phyloP scores from a whole-genome alignment of 75 land plant genomes.

The Azolla pinnata region DNA sequence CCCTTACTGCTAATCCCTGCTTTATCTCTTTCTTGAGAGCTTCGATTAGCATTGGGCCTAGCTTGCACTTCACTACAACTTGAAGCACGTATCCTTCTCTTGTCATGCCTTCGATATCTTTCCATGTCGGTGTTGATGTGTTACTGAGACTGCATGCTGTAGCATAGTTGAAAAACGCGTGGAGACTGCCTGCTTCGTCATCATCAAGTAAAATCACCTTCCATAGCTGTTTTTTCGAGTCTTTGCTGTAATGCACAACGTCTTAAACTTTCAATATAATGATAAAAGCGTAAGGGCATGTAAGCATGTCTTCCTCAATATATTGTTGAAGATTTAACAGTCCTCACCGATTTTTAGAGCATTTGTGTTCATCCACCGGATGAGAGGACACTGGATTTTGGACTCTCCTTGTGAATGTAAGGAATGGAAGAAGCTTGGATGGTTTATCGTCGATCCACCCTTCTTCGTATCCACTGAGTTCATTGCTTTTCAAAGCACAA shows the following conservation, averaged over 20 bases:
- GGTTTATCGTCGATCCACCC: too few species aligned
- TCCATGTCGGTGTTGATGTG: background rate
- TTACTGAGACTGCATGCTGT: background rate
- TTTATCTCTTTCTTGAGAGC: conserved; percentile 7
- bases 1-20: conserved; percentile 17
- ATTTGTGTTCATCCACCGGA: background rate
- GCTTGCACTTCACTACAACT: conserved; percentile 8
- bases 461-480: too few species aligned
- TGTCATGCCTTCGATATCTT: background rate
- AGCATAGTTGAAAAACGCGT: conserved; percentile 7
- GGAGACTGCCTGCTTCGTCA: conserved; percentile 4
- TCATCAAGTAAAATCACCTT: conserved; percentile 5
- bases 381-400: background rate
- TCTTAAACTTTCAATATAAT: background rate
- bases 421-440: too few species aligned
- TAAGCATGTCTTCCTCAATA: background rate
- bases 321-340: background rate
- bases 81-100: conserved; percentile 6
- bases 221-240: background rate
- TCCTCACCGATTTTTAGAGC: background rate
- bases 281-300: background rate
- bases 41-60: conserved; percentile 5
- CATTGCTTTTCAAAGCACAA: conserved; percentile 7
- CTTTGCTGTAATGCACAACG: background rate
- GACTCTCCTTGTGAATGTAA: background rate